Base-by-base conservation (phyloP, 139 green algal genomes). In the Chlamydomonas urium region DNA sequence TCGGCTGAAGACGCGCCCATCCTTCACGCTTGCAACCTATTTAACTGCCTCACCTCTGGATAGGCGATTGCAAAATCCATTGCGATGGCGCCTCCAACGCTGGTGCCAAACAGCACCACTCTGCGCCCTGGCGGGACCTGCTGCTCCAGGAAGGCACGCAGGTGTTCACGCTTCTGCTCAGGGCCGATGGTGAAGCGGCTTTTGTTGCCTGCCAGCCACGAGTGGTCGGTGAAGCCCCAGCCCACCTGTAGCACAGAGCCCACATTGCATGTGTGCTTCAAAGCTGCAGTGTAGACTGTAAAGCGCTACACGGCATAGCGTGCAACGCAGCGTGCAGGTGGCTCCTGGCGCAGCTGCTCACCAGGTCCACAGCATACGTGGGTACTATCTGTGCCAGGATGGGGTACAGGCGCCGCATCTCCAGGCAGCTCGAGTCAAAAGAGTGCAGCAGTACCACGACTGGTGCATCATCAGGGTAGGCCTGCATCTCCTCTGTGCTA, bases 1-100 rank as follows among this genome's bases (percentile, higher is more conserved):
- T n/a, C n/a, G n/a, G n/a, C n/a, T n/a, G n/a, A n/a, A n/a, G n/a
- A n/a, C n/a, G n/a, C n/a, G n/a, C n/a, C n/a, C n/a, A n/a, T n/a
- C n/a, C n/a, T n/a, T n/a, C n/a, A n/a, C n/a, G n/a, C n/a, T n/a
- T n/a, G n/a, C n/a, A n/a, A n/a, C n/a, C n/a, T n/a, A n/a, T n/a
- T n/a, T n/a, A n/a, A n/a, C n/a, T n/a, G n/a, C 10, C 72, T 28
- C 71, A 86, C 78, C 71, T 97, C 86, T 8, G 90, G 90, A 65
- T 97, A 81, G 0, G 73, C 38, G 0, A 90, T 37, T 0, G 94
- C 91, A 79, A 97, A 98, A 58, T 98, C 93, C 36, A 98, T 79
- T 1, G 95, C 93, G 3, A 90, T 84, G 0, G 94, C 89, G 0
- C 94, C 95, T 0, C 95, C 95, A 3, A 99, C 66, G 57, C 76